phyloP scores from a whole-genome alignment of 2,329 filamentous ascomycete species.

The Diplodia sapinea region DNA sequence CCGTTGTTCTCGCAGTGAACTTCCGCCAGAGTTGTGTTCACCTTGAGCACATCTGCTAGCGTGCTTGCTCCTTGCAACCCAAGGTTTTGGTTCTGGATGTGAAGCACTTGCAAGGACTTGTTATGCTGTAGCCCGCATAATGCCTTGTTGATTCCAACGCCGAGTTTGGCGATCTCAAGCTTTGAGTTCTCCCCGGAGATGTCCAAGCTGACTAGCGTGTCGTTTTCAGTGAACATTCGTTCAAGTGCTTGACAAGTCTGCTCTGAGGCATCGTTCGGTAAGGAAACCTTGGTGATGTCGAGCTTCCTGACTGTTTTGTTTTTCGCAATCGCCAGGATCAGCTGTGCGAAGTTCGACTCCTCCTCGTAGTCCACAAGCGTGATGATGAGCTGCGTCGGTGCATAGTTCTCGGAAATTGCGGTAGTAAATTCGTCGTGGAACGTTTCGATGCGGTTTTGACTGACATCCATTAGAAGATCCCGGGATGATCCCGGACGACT shows the following conservation, averaged over 20 bases:
- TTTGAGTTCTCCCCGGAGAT: slow-evolving; percentile 75
- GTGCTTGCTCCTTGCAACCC: slow-evolving; percentile 73
- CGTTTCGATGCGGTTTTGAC: slow-evolving; percentile 64
- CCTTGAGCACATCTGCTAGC: slow-evolving; percentile 70
- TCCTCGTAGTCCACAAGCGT: slow-evolving; percentile 72
- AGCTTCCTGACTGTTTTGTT: slow-evolving; percentile 69
- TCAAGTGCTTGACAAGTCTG: slow-evolving; percentile 70
- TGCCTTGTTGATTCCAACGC: slow-evolving; percentile 70
- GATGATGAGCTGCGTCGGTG: slow-evolving; percentile 69
- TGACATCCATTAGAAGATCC: slow-evolving; percentile 69
- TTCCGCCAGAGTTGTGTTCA: slow-evolving; percentile 67
- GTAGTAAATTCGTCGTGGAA: slow-evolving; percentile 59
- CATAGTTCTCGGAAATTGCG: slow-evolving; percentile 58
- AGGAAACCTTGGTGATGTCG: slow-evolving; percentile 72
- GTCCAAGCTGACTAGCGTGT: slow-evolving; percentile 69
- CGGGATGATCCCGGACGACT: slow-evolving; percentile 56
- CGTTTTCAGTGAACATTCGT: slow-evolving; percentile 69
- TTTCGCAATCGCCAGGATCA: slow-evolving; percentile 65
- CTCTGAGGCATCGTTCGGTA: slow-evolving; percentile 71
- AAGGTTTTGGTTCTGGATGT: slow-evolving; percentile 71
- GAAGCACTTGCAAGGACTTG: slow-evolving; percentile 64
- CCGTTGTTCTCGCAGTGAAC: slow-evolving; percentile 75
- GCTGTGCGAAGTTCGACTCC: slow-evolving; percentile 66
- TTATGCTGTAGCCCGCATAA: slow-evolving; percentile 69
- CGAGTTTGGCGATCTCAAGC: slow-evolving; percentile 72